Evolutionary conservation across 1,284 basidiomycete species (phyloP).

Genomic region (Pisolithus thermaeus): DNA sequence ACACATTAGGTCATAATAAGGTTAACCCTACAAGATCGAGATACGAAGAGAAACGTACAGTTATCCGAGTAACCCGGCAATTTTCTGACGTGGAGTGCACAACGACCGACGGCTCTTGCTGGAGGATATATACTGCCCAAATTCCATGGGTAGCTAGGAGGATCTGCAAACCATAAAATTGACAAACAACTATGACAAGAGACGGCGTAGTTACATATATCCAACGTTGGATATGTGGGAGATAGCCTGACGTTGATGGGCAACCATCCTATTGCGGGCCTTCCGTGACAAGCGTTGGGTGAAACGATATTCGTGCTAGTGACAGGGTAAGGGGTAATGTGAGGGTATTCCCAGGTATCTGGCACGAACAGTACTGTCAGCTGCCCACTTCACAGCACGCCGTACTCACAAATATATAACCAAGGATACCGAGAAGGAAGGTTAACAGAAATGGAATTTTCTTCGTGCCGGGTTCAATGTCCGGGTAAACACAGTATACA

Average conservation of each 20-base stretch:
- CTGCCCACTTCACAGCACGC: not conserved
- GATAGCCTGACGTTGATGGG: slow-evolving; percentile 11
- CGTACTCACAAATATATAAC: slow-evolving; percentile 20
- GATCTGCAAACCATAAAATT: slow-evolving; percentile 10
- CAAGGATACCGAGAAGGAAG: slow-evolving; percentile 16
- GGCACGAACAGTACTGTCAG: slow-evolving; percentile 1
- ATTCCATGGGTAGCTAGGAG: slow-evolving; percentile 23
- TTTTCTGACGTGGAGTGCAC: slow-evolving; percentile 11
- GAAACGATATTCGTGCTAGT: slow-evolving; percentile 4
- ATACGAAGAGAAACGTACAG: not conserved
- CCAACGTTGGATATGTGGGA: slow-evolving; percentile 17
- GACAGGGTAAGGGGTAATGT: slow-evolving; percentile 17
- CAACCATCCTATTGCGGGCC: not conserved
- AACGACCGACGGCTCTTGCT: slow-evolving; percentile 2
- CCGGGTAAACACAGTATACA: slow-evolving; percentile 18
- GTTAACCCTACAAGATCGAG: too few relatives aligned
- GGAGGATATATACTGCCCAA: slow-evolving; percentile 24
- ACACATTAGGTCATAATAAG: too few relatives aligned
- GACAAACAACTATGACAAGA: not conserved
- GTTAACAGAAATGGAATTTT: not conserved
- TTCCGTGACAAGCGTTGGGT: slow-evolving; percentile 4
- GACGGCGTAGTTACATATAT: slow-evolving; percentile 16
- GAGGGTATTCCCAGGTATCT: slow-evolving; percentile 22
- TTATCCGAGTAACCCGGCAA: slow-evolving; percentile 14
- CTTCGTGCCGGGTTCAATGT: not conserved